Evolutionary conservation across 805 yeast genomes (phyloP).

Genomic region (Saccharomycopsis capsularis): DNA sequence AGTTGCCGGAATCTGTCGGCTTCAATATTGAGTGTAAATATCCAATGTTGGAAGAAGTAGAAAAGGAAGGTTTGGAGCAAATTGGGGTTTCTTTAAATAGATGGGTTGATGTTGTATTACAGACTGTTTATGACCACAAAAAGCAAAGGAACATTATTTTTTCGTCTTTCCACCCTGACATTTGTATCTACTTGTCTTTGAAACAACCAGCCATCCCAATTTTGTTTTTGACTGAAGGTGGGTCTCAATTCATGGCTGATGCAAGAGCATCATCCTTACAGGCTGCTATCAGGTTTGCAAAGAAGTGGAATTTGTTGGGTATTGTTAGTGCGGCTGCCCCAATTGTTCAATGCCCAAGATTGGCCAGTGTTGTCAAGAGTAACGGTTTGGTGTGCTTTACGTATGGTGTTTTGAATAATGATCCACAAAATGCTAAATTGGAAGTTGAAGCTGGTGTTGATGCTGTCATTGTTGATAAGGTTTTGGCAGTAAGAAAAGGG

Average conservation of each 20-base stretch:
- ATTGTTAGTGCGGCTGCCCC: slow-evolving; percentile 87
- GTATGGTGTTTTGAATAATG: slow-evolving; percentile 78
- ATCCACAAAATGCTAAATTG: slow-evolving; percentile 71
- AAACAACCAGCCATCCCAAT: slow-evolving; percentile 94
- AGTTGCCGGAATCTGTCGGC: slow-evolving; percentile 77
- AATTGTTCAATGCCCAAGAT: slow-evolving; percentile 79
- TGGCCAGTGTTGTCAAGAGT: slow-evolving; percentile 85
- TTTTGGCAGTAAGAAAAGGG: slow-evolving; percentile 85
- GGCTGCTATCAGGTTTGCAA: slow-evolving; percentile 84
- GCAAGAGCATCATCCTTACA: slow-evolving; percentile 81
- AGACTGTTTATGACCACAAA: slow-evolving; percentile 70
- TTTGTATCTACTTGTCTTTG: slow-evolving; percentile 74
- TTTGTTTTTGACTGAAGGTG: slow-evolving; percentile 82
- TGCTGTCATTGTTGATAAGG: slow-evolving; percentile 96
- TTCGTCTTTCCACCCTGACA: slow-evolving; percentile 92
- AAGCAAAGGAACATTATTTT: slow-evolving; percentile 80
- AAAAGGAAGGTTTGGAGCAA: slow-evolving; percentile 81
- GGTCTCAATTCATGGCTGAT: slow-evolving; percentile 83
- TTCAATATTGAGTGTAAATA: slow-evolving; percentile 93
- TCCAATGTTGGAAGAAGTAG: slow-evolving; percentile 92
- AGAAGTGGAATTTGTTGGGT: slow-evolving; percentile 85
- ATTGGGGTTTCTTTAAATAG: slow-evolving; percentile 74
- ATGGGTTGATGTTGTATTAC: slow-evolving; percentile 82
- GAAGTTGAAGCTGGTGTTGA: slow-evolving; percentile 95
- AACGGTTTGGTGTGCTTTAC: slow-evolving; percentile 91